These are phyloP conservation scores for Lecanosticta acicola DNA, from an alignment of 2,329 filamentous ascomycete species.

Conservation along the genomic window DNA sequence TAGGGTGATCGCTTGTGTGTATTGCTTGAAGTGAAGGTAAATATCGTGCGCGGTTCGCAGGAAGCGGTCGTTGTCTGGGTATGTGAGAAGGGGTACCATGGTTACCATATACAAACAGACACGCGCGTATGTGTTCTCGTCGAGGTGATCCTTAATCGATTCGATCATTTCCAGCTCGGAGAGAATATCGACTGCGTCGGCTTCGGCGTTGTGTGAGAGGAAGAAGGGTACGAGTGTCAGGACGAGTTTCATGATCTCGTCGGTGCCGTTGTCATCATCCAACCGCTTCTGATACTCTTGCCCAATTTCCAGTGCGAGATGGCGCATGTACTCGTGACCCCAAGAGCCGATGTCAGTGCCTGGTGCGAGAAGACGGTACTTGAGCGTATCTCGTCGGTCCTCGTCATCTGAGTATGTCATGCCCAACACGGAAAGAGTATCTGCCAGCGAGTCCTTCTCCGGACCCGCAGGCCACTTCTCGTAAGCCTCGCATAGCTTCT, in stretches of 20 bases:
- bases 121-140: conserved; percentile 86
- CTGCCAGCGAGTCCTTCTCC: conserved; percentile 83
- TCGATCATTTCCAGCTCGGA: conserved; percentile 98
- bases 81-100: conserved; percentile 96
- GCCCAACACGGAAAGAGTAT: conserved; percentile 92
- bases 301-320: conserved; percentile 91
- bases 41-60: conserved; percentile 88
- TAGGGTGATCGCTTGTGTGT: conserved; percentile 86
- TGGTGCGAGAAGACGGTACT: conserved; percentile 85
- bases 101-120: conserved; percentile 98
- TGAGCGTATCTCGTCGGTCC: conserved; percentile 89
- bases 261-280: conserved; percentile 73
- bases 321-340: conserved; percentile 97
- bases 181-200: conserved; percentile 93
- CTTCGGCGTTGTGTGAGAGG: conserved; percentile 94
- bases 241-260: conserved; percentile 81
- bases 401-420: conserved; percentile 96
- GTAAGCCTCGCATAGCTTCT: conserved; percentile 78
- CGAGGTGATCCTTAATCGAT: conserved; percentile 78
- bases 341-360: conserved; percentile 91
- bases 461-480: conserved; percentile 80
- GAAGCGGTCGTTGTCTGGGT: conserved; percentile 94
- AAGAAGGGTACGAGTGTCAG: conserved; percentile 86
- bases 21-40: conserved; percentile 87
- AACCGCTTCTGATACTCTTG: conserved; percentile 87